Percentiles rank a stretch among this genome's conserved stretches.
These are phyloP conservation scores for Chlamydomonas sphaeroides DNA, from an alignment of 139 green algal species.

Conservation along the genomic window DNA sequence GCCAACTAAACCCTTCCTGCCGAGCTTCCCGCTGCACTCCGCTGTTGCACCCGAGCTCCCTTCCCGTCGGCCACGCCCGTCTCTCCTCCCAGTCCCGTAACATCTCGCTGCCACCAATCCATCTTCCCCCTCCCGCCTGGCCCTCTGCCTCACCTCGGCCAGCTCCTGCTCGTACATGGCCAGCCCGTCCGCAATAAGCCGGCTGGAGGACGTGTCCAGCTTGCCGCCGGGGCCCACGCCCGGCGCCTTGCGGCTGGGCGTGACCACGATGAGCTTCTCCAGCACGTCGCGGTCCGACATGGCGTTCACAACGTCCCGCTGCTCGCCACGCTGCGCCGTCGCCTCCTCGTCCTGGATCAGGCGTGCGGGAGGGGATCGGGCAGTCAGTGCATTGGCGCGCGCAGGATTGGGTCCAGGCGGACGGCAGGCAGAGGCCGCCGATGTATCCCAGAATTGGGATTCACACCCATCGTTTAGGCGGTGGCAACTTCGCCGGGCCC, in stretches of 20 bases:
- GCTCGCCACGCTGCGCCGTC: constrained; percentile 3
- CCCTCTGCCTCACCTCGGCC: constrained; percentile 47
- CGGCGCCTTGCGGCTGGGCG: constrained; percentile 35
- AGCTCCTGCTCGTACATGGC: constrained; percentile 81
- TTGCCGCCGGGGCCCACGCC: constrained; percentile 4
- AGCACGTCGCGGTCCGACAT: constrained; percentile 86
- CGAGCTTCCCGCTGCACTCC: too few species aligned
- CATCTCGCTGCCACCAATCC: too few species aligned
- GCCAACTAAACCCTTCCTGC: too few species aligned
- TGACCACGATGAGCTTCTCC: constrained; percentile 77
- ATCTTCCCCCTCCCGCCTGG: too few species aligned
- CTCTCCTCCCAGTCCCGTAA: too few species aligned
- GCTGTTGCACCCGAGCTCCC: not conserved
- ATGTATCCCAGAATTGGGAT: too few species aligned
- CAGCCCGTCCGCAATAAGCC: constrained; percentile 89
- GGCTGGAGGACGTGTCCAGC: constrained; percentile 39
- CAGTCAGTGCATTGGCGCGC: too few species aligned
- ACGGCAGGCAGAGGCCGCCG: too few species aligned
- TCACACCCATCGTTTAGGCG: too few species aligned
- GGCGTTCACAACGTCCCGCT: constrained; percentile 53
- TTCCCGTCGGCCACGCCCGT: too few species aligned
- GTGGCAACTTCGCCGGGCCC: too few species aligned
- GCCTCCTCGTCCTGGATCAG: constrained; percentile 35
- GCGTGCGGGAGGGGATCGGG: too few species aligned
- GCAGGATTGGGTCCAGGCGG: not conserved